Conservation (phyloP, 2,329 filamentous ascomycete species). For the Amauroascus niger region DNA sequence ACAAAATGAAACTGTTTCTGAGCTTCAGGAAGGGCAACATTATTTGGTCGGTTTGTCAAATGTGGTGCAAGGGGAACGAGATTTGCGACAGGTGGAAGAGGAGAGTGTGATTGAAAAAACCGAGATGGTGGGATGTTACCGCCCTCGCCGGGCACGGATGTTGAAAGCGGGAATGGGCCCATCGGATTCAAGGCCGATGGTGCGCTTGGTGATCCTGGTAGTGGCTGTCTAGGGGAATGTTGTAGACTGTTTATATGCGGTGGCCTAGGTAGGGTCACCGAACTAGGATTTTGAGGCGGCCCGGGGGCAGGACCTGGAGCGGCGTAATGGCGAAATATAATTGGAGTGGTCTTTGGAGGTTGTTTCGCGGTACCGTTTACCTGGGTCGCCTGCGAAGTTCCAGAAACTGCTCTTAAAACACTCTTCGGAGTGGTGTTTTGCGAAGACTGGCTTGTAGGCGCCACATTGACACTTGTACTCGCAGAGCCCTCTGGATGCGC, state of each 20-base stretch:
- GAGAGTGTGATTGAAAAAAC: background rate
- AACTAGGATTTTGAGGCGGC: background rate
- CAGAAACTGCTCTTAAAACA: background rate
- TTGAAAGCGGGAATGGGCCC: no score
- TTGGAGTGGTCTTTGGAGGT: no score
- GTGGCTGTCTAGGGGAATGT: background rate
- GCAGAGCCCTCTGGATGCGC: slow-evolving; percentile 3
- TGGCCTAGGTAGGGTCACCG: background rate
- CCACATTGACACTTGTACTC: background rate
- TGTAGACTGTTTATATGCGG: background rate
- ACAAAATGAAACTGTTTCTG: background rate
- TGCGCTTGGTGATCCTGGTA: background rate
- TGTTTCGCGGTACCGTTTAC: background rate
- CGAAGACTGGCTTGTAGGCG: background rate
- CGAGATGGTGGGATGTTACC: background rate
- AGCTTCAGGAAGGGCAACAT: no score
- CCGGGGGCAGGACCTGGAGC: background rate
- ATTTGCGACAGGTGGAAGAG: background rate
- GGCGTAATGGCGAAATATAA: no score
- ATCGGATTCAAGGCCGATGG: background rate
- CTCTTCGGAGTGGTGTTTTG: background rate
- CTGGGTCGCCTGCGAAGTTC: background rate
- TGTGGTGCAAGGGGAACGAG: background rate
- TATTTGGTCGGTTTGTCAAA: background rate
- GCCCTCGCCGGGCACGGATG: background rate